Percentiles rank a stretch among this genome's conserved stretches.
Evolutionary conservation across 1,284 basidiomycete genomes (phyloP).

Genomic region (Rhodotorula mucilaginosa): DNA sequence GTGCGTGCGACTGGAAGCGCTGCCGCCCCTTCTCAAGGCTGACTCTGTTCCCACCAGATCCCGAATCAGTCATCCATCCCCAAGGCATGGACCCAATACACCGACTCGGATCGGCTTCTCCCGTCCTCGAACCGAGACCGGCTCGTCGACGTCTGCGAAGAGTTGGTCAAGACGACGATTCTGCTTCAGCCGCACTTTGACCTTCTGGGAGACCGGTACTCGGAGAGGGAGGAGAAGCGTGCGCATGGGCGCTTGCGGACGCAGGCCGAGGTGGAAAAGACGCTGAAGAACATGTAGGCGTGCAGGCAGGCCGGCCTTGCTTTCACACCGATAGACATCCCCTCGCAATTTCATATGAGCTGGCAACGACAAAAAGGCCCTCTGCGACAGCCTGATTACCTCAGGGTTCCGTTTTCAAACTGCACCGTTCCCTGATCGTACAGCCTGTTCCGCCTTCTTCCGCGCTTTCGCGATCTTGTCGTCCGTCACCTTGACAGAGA

Average conservation of each 20-base stretch:
- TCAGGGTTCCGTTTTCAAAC: too few relatives aligned
- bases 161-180: constrained; percentile 47
- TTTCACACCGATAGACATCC: background rate
- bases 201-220: constrained; percentile 47
- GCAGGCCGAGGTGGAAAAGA: constrained; percentile 48
- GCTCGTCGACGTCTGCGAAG: constrained; percentile 51
- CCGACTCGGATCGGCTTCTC: constrained; percentile 45
- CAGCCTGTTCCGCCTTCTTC: constrained; percentile 16
- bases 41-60: constrained; percentile 20
- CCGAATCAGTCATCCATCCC: constrained; percentile 49
- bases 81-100: constrained; percentile 50
- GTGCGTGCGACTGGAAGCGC: background rate
- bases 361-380: too few relatives aligned
- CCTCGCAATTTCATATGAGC: background rate
- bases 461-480: constrained; percentile 68
- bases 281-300: constrained; percentile 28
- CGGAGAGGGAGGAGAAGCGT: constrained; percentile 48
- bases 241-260: constrained; percentile 47
- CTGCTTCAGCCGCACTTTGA: constrained; percentile 45
- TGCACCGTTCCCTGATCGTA: background rate
- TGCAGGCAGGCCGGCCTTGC: background rate
- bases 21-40: background rate
- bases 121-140: constrained; percentile 50
- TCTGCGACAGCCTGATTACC: too few relatives aligned
- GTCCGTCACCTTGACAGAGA: constrained; percentile 69